A percentile compares a stretch with the other conserved stretches of the same genome.
phyloP scores from a whole-genome alignment of 2,329 filamentous ascomycete genomes.

The Hortaea sp. region DNA sequence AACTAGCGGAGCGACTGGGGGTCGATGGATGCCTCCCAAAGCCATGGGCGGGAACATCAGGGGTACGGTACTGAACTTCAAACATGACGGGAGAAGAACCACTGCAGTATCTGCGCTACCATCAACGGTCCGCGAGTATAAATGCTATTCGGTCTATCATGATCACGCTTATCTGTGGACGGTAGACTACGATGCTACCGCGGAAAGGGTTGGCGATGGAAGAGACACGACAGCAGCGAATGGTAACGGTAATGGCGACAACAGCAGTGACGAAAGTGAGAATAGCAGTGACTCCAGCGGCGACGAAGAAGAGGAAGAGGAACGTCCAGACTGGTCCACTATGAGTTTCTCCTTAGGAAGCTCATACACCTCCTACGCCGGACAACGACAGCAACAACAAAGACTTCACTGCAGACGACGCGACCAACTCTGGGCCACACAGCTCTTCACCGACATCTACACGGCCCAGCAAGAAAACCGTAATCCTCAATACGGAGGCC shows the following conservation, averaged over 20 bases:
- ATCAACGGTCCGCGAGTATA: background rate
- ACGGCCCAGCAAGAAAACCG: background rate
- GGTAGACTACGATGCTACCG: constrained; percentile 6
- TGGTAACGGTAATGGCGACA: background rate
- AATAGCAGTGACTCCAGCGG: background rate
- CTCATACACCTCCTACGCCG: background rate
- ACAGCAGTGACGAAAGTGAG: background rate
- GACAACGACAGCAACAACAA: background rate
- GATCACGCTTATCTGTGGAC: constrained; percentile 6
- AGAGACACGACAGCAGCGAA: background rate
- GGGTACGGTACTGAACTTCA: background rate
- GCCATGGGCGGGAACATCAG: background rate
- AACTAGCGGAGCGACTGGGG: background rate
- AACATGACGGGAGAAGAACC: background rate
- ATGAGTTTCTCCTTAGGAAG: constrained; percentile 1
- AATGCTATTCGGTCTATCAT: constrained; percentile 9
- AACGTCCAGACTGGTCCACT: constrained; percentile 3
- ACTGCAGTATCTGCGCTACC: background rate
- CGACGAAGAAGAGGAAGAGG: constrained; percentile 1
- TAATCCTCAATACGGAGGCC: background rate
- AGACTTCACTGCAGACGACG: background rate
- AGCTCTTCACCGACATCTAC: constrained; percentile 7
- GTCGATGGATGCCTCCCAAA: constrained; percentile 5
- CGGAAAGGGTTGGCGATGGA: constrained; percentile 8
- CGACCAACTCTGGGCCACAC: constrained; percentile 1